A percentile compares a stretch with the other conserved stretches of the same genome.
Evolutionary conservation across 1,139 yeast species (phyloP).

Genomic region (Pneumocystis canis): DNA sequence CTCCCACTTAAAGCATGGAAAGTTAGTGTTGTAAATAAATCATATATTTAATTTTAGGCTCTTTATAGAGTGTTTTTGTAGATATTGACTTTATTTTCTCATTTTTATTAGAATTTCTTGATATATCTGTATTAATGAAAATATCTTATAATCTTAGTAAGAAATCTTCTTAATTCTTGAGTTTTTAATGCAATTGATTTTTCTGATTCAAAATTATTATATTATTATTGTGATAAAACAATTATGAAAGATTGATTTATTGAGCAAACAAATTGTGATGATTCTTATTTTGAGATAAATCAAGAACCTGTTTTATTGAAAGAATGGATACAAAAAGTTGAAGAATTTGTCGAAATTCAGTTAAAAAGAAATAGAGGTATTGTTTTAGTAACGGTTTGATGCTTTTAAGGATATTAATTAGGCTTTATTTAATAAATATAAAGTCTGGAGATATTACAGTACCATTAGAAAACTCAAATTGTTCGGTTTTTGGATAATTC

Average conservation of each 20-base stretch:
- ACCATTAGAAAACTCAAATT: slow-evolving; percentile 88
- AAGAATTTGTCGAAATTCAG: background rate
- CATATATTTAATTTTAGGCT: background rate
- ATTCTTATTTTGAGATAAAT: background rate
- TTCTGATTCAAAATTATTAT: too few relatives aligned
- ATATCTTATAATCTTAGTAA: too few relatives aligned
- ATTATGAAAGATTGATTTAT: background rate
- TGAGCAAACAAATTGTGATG: background rate
- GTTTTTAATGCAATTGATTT: too few relatives aligned
- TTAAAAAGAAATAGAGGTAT: background rate
- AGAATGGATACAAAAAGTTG: background rate
- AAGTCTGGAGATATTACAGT: slow-evolving; percentile 86
- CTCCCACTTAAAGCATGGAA: slow-evolving; percentile 61
- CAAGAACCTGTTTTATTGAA: background rate
- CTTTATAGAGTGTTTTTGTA: background rate
- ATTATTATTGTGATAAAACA: too few relatives aligned
- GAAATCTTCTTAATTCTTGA: too few relatives aligned
- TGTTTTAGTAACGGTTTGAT: background rate
- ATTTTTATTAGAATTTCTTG: background rate
- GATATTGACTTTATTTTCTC: background rate
- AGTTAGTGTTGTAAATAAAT: slow-evolving; percentile 22
- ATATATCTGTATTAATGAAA: too few relatives aligned
- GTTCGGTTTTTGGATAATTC: slow-evolving; percentile 93
- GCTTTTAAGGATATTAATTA: background rate
- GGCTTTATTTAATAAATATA: background rate